phyloP scores from a whole-genome alignment of 1,139 yeast species.

The Pneumocystis sp. region DNA sequence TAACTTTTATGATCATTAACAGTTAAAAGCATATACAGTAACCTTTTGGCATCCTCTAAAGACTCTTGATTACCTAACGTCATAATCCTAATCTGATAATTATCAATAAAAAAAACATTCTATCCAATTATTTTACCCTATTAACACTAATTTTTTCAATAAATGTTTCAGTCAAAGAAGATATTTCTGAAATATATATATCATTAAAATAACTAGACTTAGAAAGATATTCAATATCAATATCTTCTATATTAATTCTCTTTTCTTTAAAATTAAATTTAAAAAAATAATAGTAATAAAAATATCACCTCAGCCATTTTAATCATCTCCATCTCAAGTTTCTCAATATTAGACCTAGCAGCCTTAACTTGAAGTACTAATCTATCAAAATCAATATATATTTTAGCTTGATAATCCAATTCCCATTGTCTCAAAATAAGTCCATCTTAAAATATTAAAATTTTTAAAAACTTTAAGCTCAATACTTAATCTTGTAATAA shows the following conservation, averaged over 20 bases:
- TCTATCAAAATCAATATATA: background rate
- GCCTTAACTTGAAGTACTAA: background rate
- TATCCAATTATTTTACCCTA: background rate
- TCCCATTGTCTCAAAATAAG: background rate
- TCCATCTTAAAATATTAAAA: background rate
- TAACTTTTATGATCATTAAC: background rate
- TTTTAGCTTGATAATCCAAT: background rate
- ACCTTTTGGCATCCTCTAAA: background rate
- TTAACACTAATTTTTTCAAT: background rate
- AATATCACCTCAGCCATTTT: background rate
- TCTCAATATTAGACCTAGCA: background rate
- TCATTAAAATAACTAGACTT: background rate
- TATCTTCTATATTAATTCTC: background rate
- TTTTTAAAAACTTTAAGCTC: background rate
- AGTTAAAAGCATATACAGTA: background rate
- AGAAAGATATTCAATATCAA: background rate
- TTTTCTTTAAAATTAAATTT: background rate
- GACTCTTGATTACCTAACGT: background rate
- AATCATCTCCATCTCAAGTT: background rate
- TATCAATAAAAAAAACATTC: background rate
- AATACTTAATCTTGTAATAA: background rate
- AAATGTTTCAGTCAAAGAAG: background rate
- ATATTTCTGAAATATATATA: background rate
- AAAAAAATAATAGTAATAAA: background rate
- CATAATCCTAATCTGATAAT: background rate